Base-by-base conservation (phyloP, 345 rosid species). In the Camelina laxa region DNA sequence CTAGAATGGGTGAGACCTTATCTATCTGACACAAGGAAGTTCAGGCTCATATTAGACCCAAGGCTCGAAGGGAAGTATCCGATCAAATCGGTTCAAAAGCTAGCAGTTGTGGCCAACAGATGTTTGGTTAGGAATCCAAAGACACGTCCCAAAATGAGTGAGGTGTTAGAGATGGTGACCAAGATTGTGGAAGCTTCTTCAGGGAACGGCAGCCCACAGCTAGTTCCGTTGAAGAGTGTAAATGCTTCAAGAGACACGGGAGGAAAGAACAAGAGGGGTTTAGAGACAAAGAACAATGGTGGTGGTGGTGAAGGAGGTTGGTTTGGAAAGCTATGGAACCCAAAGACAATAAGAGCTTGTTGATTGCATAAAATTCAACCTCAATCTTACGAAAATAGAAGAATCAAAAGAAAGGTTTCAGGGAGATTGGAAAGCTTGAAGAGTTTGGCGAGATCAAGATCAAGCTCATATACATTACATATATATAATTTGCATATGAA, bases 81-180 rank as follows among this genome's bases (percentile, higher is more conserved):
- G 21, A 47, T 82, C 67, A 83, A 66, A 77, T 80, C 91, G 2
- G 94, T 84, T 20, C 84, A 81, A 67, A 87, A 75, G 89, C 88
- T 93, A 55, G 79, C 96, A 0, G 82, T 22, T 10, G 75, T 91
- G 57, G 98, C 96, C 51, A 93, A 91, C 82, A 74, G 82, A 62
- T 91, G 98, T 85, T 75, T 91, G 78, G 80, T 83, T 42, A 86
- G 82, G 75, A 87, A 88, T 67, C 85, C 90, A 30, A 93, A 91
- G 80, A 61, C 84, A 38, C 92, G 97, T 38, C 98, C 97, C 15
- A 86, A 83, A 86, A 93, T 93, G 98, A 91, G 96, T 44, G 91
- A 91, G 80, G 98, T 91, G 69, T 75, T 93, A 79, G 87, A 82
- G 72, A 82, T 84, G 94, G 82, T 91, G 73, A 85, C 60, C 39